Conservation (phyloP, 768 basidiomycete species). For the Leccinum truebloodii region DNA sequence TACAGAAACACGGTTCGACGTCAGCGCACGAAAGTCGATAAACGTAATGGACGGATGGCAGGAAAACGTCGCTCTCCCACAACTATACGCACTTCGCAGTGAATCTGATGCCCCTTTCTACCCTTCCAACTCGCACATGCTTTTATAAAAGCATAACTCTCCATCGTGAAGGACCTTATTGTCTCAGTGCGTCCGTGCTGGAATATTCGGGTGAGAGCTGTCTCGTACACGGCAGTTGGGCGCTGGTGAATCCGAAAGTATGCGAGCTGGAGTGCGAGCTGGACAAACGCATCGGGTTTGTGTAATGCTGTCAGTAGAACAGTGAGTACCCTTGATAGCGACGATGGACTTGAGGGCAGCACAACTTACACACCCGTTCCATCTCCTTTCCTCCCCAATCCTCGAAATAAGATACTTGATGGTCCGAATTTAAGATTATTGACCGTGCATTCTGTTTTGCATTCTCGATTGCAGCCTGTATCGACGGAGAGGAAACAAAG, state of each 20-base stretch:
- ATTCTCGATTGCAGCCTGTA: constrained; percentile 53
- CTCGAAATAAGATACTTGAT: constrained; percentile 77
- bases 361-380: constrained; percentile 60
- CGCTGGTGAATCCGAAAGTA: constrained; percentile 78
- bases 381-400: constrained; percentile 90
- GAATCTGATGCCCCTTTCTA: constrained; percentile 2
- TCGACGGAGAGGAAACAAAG: constrained; percentile 68
- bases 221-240: constrained; percentile 92
- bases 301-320: constrained; percentile 41
- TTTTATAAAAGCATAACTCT: constrained; percentile 62
- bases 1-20: not conserved
- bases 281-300: constrained; percentile 83
- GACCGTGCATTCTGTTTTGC: constrained; percentile 58
- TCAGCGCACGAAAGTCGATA: not conserved
- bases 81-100: constrained; percentile 13
- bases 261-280: constrained; percentile 90
- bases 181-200: constrained; percentile 89
- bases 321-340: not conserved
- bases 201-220: constrained; percentile 85
- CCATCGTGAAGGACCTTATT: constrained; percentile 70
- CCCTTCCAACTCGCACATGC: constrained; percentile 22
- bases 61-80: not conserved
- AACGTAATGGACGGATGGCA: not conserved
- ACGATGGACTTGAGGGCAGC: not conserved
- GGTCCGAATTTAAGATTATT: constrained; percentile 79